Conservation (phyloP, 768 basidiomycete species). For the Mrakia frigida region DNA sequence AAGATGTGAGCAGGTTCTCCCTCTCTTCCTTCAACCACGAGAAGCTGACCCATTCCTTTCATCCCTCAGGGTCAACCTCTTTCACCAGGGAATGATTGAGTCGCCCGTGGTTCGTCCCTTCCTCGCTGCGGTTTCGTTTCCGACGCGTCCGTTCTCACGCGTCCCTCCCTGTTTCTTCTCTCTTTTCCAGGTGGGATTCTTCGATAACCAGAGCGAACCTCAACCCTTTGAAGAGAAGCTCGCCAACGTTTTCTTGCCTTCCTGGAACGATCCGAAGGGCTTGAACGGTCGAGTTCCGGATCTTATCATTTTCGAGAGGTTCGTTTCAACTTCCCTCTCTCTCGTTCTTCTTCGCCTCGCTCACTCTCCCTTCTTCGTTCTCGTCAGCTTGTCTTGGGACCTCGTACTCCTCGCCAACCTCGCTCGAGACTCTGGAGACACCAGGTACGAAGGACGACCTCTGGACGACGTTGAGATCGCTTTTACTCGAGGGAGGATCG, state of each 20-base stretch:
- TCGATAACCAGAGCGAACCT: background rate
- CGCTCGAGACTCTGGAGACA: constrained; percentile 6
- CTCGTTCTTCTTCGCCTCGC: background rate
- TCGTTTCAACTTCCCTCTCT: background rate
- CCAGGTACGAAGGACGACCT: constrained; percentile 22
- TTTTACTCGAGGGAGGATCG: constrained; percentile 15
- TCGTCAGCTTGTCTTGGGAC: constrained; percentile 27
- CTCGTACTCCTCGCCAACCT: constrained; percentile 21
- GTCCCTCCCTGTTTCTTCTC: too few relatives aligned
- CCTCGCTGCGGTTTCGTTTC: background rate
- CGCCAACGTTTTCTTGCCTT: constrained; percentile 12
- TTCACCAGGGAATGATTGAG: constrained; percentile 19
- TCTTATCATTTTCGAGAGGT: constrained; percentile 31
- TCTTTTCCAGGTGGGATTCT: constrained; percentile 11
- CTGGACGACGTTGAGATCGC: constrained; percentile 29
- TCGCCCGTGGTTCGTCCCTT: background rate
- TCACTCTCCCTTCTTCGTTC: background rate
- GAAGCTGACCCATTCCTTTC: background rate
- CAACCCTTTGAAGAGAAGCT: constrained; percentile 25
- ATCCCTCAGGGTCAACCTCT: background rate
- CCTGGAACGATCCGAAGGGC: background rate
- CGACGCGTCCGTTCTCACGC: background rate
- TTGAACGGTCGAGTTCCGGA: constrained; percentile 25
- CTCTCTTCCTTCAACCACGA: too few relatives aligned
- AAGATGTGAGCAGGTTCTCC: background rate